These are phyloP conservation scores for Sordariomycetes sp. DNA, from an alignment of 2,329 filamentous ascomycete species.

Conservation along the genomic window DNA sequence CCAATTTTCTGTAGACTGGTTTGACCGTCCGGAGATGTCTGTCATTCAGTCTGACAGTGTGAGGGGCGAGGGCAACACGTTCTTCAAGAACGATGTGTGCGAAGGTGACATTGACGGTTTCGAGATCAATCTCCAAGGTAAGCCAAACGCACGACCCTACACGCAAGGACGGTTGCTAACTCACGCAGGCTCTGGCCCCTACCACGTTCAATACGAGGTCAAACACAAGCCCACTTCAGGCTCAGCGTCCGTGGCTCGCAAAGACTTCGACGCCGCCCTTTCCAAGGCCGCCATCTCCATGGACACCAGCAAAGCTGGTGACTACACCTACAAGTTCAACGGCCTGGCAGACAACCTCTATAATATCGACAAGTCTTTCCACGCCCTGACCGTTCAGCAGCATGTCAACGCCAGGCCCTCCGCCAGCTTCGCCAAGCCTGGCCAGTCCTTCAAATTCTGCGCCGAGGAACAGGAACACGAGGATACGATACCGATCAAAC, in stretches of 20 bases:
- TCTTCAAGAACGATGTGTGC: conserved; percentile 74
- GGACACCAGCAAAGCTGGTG: conserved; percentile 75
- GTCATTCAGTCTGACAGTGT: conserved; percentile 58
- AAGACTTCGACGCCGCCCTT: conserved; percentile 68
- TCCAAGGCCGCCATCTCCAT: conserved; percentile 71
- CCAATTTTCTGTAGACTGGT: conserved; percentile 76
- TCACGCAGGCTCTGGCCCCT: conserved; percentile 62
- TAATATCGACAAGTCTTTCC: conserved; percentile 59
- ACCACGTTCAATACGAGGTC: conserved; percentile 73
- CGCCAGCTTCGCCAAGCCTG: conserved; percentile 74
- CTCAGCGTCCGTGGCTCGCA: conserved; percentile 54
- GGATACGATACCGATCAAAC: conserved; percentile 77
- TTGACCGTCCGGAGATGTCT: conserved; percentile 65
- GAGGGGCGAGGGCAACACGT: conserved; percentile 41
- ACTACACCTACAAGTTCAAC: conserved; percentile 79
- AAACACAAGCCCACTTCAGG: conserved; percentile 61
- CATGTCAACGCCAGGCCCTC: conserved; percentile 76
- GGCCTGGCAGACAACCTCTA: conserved; percentile 82
- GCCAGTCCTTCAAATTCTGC: conserved; percentile 93
- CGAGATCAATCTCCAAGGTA: conserved; percentile 71
- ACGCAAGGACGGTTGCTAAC: conserved; percentile 16
- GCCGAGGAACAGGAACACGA: conserved; percentile 73
- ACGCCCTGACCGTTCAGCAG: conserved; percentile 65
- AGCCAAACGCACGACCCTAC: conserved; percentile 13
- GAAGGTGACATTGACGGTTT: conserved; percentile 90